Percentiles rank a stretch among this genome's conserved stretches.
phyloP scores from a whole-genome alignment of 768 basidiomycete species.

The Vararia minispora region DNA sequence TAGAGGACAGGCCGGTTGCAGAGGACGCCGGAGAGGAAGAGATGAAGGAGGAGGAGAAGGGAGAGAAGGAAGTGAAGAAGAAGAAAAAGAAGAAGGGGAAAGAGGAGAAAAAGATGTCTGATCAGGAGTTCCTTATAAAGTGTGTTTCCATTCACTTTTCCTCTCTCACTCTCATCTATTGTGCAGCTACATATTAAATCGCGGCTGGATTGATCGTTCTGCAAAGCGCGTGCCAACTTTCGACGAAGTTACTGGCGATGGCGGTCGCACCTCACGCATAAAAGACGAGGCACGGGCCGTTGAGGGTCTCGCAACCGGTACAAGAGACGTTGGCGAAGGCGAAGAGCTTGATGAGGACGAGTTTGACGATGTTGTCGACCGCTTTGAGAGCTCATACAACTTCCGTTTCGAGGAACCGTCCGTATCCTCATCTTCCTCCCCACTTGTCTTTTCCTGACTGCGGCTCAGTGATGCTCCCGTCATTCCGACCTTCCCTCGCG shows the following conservation, averaged over 20 bases:
- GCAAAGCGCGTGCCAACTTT: conserved; percentile 74
- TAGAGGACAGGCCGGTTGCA: conserved; percentile 25
- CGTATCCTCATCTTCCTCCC: conserved; percentile 22
- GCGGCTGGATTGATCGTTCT: conserved; percentile 90
- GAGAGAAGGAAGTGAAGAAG: conserved; percentile 13
- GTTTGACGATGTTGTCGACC: conserved; percentile 85
- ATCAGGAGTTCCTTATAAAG: conserved; percentile 89
- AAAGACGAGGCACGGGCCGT: conserved; percentile 22
- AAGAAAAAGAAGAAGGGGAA: conserved; percentile 15
- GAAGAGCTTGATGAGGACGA: conserved; percentile 49
- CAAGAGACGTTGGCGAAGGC: conserved; percentile 17
- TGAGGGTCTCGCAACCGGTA: conserved; percentile 11
- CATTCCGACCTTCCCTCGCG: conserved; percentile 71
- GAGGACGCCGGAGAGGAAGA: conserved; percentile 16
- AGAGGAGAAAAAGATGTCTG: conserved; percentile 38
- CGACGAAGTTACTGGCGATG: conserved; percentile 49
- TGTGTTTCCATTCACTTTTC: conserved; percentile 27
- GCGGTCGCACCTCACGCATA: conserved; percentile 17
- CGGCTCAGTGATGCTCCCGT: conserved; percentile 45
- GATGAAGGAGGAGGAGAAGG: conserved; percentile 25
- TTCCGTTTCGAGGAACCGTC: conserved; percentile 96
- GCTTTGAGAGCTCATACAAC: conserved; percentile 94
- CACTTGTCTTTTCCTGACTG: conserved; percentile 8
- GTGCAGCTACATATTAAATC: conserved; percentile 86
- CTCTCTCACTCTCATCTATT: not conserved